Evolutionary conservation across 2,329 filamentous ascomycete species (phyloP).

Genomic region (Chrysoporthe deuterocubensis): DNA sequence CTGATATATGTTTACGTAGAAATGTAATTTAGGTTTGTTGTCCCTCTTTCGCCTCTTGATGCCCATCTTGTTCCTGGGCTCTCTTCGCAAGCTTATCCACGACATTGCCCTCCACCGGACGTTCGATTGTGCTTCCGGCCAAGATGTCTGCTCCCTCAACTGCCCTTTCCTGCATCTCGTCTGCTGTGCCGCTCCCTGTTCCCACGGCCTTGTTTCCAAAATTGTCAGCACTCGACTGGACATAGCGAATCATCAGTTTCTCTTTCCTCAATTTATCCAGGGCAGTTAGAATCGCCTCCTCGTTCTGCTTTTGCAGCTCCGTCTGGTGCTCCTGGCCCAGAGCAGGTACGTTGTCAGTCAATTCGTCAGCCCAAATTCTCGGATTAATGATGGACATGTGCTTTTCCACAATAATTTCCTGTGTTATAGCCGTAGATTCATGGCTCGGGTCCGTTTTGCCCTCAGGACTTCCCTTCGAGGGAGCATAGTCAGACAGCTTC

Average conservation of each 20-base stretch:
- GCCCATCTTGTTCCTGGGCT: neutral
- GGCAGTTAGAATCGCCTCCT: constrained; percentile 15
- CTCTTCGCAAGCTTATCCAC: neutral
- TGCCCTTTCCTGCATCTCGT: too few species aligned
- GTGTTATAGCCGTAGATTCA: neutral
- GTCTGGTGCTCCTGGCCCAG: neutral
- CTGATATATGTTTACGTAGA: neutral
- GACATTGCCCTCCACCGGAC: neutral
- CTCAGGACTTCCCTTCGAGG: neutral
- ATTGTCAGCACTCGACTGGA: neutral
- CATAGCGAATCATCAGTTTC: neutral
- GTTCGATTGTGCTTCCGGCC: neutral
- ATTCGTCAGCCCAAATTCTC: constrained; percentile 13
- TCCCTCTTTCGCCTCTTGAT: neutral
- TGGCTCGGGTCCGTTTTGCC: neutral
- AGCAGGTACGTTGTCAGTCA: too few species aligned
- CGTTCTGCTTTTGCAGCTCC: constrained; percentile 16
- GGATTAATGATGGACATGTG: constrained; percentile 23
- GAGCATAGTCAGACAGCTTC: neutral
- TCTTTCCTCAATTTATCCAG: constrained; percentile 10
- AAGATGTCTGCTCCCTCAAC: neutral
- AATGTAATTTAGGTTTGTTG: neutral
- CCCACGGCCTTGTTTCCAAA: too few species aligned
- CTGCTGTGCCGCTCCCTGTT: neutral
- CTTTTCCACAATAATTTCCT: neutral